Conservation (phyloP, 768 basidiomycete genomes). For the Agrocybe chaxingu region DNA sequence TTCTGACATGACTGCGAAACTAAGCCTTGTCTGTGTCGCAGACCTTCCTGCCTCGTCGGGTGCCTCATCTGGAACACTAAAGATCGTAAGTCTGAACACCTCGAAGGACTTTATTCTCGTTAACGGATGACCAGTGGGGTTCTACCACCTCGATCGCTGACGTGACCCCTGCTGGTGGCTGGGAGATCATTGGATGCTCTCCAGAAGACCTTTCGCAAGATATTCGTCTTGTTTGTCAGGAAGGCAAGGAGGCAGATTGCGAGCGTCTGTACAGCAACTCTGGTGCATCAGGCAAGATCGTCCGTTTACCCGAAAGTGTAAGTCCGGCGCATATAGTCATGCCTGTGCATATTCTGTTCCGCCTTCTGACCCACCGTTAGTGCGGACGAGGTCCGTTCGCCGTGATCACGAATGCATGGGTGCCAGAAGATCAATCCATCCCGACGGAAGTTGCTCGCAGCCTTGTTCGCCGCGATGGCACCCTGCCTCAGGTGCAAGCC, state of each 20-base stretch:
- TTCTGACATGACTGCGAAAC: background rate
- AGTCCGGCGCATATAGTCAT: slow-evolving; percentile 11
- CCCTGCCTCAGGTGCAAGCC: slow-evolving; percentile 32
- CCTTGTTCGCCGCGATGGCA: slow-evolving; percentile 30
- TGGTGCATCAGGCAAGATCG: slow-evolving; percentile 35
- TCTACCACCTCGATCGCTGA: slow-evolving; percentile 34
- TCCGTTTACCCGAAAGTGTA: slow-evolving; percentile 51
- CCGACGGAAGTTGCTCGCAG: slow-evolving; percentile 26
- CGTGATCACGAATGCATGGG: slow-evolving; percentile 38
- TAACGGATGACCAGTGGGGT: slow-evolving; percentile 30
- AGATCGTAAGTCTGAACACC: slow-evolving; percentile 28
- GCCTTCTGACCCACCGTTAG: slow-evolving; percentile 18
- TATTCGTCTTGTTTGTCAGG: slow-evolving; percentile 45
- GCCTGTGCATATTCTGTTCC: background rate
- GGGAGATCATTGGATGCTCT: slow-evolving; percentile 47
- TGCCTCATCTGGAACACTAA: slow-evolving; percentile 34
- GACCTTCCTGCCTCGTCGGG: slow-evolving; percentile 28
- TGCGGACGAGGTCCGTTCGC: slow-evolving; percentile 39
- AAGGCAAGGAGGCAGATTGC: slow-evolving; percentile 28
- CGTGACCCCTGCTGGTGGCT: slow-evolving; percentile 48
- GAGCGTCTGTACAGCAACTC: slow-evolving; percentile 31
- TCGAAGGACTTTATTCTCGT: too few species aligned
- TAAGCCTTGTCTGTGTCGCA: slow-evolving; percentile 3
- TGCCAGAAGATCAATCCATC: slow-evolving; percentile 40
- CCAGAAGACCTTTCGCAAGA: slow-evolving; percentile 37